Conservation (phyloP, 2,329 filamentous ascomycete species). For the Aspergillus melleus region DNA sequence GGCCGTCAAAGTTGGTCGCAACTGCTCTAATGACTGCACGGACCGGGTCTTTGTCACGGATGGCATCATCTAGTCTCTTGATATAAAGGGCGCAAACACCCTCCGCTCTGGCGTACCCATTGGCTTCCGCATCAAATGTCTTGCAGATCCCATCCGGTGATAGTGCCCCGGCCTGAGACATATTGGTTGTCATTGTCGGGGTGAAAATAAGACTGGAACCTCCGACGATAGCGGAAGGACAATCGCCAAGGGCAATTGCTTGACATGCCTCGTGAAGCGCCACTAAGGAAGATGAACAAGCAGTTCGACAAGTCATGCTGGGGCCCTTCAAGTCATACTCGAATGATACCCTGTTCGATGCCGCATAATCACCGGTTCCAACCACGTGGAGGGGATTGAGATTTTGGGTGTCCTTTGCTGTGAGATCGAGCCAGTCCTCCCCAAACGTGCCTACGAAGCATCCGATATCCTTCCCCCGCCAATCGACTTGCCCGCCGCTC, state of each 20-base stretch:
- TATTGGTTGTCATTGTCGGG: conserved; percentile 24
- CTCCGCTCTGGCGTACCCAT: conserved; percentile 55
- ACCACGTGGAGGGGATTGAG: conserved; percentile 6
- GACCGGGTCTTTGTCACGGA: conserved; percentile 40
- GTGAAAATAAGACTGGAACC: conserved; percentile 28
- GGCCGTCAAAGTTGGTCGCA: conserved; percentile 14
- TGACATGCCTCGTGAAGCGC: conserved; percentile 30
- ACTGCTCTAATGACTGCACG: conserved; percentile 9
- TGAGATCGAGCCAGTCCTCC: conserved; percentile 19
- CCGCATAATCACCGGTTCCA: conserved; percentile 8
- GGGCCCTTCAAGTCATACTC: conserved; percentile 29
- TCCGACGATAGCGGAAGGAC: conserved; percentile 32
- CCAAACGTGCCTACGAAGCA: conserved; percentile 20
- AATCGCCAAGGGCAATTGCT: conserved; percentile 22
- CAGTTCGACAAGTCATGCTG: conserved; percentile 39
- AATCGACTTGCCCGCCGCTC: conserved; percentile 24
- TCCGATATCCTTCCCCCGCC: conserved; percentile 29
- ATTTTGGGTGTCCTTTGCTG: conserved; percentile 12
- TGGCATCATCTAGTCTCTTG: conserved; percentile 48
- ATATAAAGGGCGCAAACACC: conserved; percentile 48
- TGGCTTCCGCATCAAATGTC: conserved; percentile 47
- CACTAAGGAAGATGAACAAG: conserved; percentile 45
- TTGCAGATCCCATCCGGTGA: conserved; percentile 49
- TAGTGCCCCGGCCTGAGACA: conserved; percentile 31
- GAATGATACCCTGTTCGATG: conserved; percentile 18